Conservation (phyloP, 202 grass and related monocot species). For the Bolboschoenoplectus hybrid region DNA sequence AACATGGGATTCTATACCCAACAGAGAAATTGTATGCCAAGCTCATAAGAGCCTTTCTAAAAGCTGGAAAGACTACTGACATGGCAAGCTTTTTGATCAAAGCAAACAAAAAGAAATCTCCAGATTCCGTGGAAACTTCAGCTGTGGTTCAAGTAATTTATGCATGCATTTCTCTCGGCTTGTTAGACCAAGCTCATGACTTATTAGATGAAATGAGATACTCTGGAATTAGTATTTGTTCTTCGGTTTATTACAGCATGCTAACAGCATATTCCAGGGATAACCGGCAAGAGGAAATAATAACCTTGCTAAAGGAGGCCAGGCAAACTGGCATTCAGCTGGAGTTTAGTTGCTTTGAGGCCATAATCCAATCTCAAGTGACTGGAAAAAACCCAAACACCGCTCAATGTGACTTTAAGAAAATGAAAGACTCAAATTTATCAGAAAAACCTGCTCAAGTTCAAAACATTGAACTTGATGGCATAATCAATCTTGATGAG, state of each 20-base stretch:
- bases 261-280: constrained; percentile 76
- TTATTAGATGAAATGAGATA: constrained; percentile 95
- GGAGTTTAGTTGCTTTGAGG: constrained; percentile 63
- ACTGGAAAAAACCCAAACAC: constrained; percentile 55
- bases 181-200: constrained; percentile 84
- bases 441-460: constrained; percentile 39
- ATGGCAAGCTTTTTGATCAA: constrained; percentile 80
- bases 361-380: constrained; percentile 65
- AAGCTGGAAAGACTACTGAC: constrained; percentile 62
- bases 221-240: constrained; percentile 76
- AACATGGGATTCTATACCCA: constrained; percentile 81
- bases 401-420: constrained; percentile 57
- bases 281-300: constrained; percentile 62
- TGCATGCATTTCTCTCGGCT: constrained; percentile 75
- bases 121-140: constrained; percentile 65
- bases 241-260: constrained; percentile 71
- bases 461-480: constrained; percentile 8
- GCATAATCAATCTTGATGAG: constrained; percentile 41
- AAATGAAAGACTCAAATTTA: constrained; percentile 66
- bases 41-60: constrained; percentile 76
- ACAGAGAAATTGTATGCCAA: constrained; percentile 91
- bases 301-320: constrained; percentile 72
- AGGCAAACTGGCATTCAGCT: constrained; percentile 70
- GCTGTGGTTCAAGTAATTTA: constrained; percentile 86
- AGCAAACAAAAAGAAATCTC: constrained; percentile 72